phyloP scores from a whole-genome alignment of 768 basidiomycete species.

The Leccinum subgranulosum region DNA sequence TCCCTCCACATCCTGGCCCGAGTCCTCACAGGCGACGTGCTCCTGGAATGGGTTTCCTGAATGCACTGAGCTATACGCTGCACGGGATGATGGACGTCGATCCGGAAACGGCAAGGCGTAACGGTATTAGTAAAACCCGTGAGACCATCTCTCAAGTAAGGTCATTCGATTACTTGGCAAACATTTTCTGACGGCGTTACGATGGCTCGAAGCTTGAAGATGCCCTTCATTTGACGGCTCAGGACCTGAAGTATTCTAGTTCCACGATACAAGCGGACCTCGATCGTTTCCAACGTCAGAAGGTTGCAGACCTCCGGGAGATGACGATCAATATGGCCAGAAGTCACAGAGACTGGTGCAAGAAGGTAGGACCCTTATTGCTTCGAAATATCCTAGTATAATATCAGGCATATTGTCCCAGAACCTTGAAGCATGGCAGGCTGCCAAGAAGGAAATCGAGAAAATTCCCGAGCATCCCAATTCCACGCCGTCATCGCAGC shows the following conservation, averaged over 20 bases:
- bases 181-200: conserved; percentile 12
- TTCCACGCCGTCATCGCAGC: conserved; percentile 43
- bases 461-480: conserved; percentile 93
- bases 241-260: conserved; percentile 94
- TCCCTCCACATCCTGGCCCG: conserved; percentile 80
- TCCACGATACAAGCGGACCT: conserved; percentile 96
- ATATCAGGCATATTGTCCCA: conserved; percentile 33
- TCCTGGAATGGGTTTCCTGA: conserved; percentile 83
- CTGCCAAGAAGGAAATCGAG: conserved; percentile 87
- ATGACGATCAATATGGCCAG: conserved; percentile 90
- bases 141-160: conserved; percentile 92
- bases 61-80: conserved; percentile 89
- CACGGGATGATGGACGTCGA: conserved; percentile 99
- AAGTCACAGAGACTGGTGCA: conserved; percentile 95
- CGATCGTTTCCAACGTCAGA: conserved; percentile 97
- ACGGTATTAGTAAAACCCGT: conserved; percentile 89
- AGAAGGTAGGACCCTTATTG: conserved; percentile 57
- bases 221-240: conserved; percentile 85
- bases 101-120: conserved; percentile 92
- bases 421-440: conserved; percentile 98
- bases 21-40: conserved; percentile 60
- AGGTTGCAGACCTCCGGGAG: conserved; percentile 92
- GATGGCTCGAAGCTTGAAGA: conserved; percentile 75
- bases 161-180: conserved; percentile 10
- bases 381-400: conserved; percentile 4